These are phyloP conservation scores for Lactarius indigo DNA, from an alignment of 768 basidiomycete species.

Conservation along the genomic window DNA sequence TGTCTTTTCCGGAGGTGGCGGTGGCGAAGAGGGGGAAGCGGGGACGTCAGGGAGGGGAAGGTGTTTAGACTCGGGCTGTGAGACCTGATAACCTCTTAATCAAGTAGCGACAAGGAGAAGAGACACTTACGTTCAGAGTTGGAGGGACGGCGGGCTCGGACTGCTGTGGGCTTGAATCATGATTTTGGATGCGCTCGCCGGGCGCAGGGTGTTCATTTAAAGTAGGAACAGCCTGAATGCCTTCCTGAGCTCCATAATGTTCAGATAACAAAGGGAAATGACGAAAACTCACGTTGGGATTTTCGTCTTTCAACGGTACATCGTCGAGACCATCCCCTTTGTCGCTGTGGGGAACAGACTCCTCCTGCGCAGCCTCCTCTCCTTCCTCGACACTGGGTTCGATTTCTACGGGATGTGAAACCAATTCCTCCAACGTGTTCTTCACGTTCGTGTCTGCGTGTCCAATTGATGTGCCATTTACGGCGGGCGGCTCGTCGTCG, in stretches of 20 bases:
- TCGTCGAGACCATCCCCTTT: background rate
- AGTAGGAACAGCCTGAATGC: background rate
- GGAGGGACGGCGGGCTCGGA: background rate
- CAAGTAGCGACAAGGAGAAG: background rate
- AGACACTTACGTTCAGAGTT: background rate
- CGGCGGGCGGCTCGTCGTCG: background rate
- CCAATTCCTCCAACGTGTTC: background rate
- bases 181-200: background rate
- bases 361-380: slow-evolving; percentile 1
- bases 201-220: slow-evolving; percentile 16
- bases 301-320: background rate
- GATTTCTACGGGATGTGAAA: background rate
- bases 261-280: background rate
- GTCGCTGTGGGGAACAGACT: background rate
- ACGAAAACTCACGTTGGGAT: slow-evolving; percentile 5
- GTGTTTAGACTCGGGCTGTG: background rate
- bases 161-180: slow-evolving; percentile 1
- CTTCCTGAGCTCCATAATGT: slow-evolving; percentile 3
- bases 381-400: slow-evolving; percentile 4
- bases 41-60: slow-evolving; percentile 16
- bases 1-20: slow-evolving; percentile 18
- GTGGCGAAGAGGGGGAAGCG: slow-evolving; percentile 12
- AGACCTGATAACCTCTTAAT: background rate
- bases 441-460: background rate
- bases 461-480: background rate